Evolutionary conservation across 495 filamentous ascomycete genomes (phyloP).

Genomic region (Hyaloscypha hepaticicola): DNA sequence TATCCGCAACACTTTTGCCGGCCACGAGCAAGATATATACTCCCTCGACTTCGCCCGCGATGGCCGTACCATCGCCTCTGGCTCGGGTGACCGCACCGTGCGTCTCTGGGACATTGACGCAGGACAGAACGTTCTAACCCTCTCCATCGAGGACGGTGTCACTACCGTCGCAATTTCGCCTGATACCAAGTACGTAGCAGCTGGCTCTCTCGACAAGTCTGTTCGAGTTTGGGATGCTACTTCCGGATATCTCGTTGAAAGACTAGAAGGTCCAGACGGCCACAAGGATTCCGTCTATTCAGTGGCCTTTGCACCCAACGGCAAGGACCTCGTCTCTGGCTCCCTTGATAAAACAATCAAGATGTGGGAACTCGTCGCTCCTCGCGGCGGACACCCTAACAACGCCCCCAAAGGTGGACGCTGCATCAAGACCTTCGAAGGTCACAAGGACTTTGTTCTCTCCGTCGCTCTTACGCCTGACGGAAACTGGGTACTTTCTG

Average conservation of each 20-base stretch:
- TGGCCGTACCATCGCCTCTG: constrained; percentile 84
- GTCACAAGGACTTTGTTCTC: constrained; percentile 91
- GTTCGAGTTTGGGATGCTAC: constrained; percentile 86
- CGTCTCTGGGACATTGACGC: constrained; percentile 86
- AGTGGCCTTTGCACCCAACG: constrained; percentile 86
- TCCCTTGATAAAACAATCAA: constrained; percentile 94
- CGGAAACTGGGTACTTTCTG: constrained; percentile 85
- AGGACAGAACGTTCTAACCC: constrained; percentile 67
- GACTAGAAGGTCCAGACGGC: constrained; percentile 80
- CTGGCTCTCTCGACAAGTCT: constrained; percentile 86
- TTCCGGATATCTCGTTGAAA: constrained; percentile 77
- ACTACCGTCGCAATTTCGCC: constrained; percentile 92
- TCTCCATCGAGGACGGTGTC: constrained; percentile 86
- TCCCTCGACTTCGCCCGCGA: constrained; percentile 89
- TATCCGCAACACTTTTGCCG: constrained; percentile 79
- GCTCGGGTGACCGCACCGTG: constrained; percentile 84
- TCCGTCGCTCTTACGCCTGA: constrained; percentile 87
- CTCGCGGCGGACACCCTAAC: constrained; percentile 60
- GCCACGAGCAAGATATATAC: constrained; percentile 92
- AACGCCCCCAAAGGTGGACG: constrained; percentile 70
- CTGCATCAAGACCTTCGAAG: constrained; percentile 86
- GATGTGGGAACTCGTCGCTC: constrained; percentile 82
- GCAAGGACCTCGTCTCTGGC: constrained; percentile 82
- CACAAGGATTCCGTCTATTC: constrained; percentile 94
- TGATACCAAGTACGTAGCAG: constrained; percentile 80